phyloP scores from a whole-genome alignment of 768 basidiomycete genomes.

The Phylloporus arenicola region DNA sequence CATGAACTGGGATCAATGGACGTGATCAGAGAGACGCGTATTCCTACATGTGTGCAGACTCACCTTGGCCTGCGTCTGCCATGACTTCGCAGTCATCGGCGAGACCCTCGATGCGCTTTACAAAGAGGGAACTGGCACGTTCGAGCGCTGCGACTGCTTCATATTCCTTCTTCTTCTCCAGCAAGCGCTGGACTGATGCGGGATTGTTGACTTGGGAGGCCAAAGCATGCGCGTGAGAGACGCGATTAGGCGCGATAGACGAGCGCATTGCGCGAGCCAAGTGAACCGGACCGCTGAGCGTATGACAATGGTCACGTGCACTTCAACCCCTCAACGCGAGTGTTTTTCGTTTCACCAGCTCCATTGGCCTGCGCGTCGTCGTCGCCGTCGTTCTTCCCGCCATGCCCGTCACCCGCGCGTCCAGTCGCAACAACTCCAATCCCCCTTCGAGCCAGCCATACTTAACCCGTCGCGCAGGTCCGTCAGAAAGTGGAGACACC shows the following conservation, averaged over 20 bases:
- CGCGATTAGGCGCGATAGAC: conserved; percentile 47
- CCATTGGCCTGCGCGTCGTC: background rate
- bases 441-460: conserved; percentile 2
- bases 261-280: conserved; percentile 42
- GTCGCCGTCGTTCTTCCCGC: background rate
- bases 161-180: conserved; percentile 78
- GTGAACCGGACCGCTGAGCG: background rate
- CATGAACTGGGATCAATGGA: no score
- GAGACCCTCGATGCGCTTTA: conserved; percentile 62
- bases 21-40: background rate
- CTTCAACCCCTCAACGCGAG: conserved; percentile 8
- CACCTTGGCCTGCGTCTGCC: conserved; percentile 72
- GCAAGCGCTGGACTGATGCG: conserved; percentile 49
- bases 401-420: conserved; percentile 29
- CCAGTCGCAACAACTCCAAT: conserved; percentile 16
- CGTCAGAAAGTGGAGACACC: conserved; percentile 3
- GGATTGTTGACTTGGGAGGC: conserved; percentile 38
- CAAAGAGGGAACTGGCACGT: conserved; percentile 54
- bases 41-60: background rate
- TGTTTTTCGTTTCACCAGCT: background rate
- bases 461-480: conserved; percentile 5
- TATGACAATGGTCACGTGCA: conserved; percentile 11
- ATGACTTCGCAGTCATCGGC: conserved; percentile 71
- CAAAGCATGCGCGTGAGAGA: conserved; percentile 41
- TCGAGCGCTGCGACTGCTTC: conserved; percentile 73